phyloP scores from a whole-genome alignment of 192 early-diverging fungal genomes.

The Coemansia asiatica region DNA sequence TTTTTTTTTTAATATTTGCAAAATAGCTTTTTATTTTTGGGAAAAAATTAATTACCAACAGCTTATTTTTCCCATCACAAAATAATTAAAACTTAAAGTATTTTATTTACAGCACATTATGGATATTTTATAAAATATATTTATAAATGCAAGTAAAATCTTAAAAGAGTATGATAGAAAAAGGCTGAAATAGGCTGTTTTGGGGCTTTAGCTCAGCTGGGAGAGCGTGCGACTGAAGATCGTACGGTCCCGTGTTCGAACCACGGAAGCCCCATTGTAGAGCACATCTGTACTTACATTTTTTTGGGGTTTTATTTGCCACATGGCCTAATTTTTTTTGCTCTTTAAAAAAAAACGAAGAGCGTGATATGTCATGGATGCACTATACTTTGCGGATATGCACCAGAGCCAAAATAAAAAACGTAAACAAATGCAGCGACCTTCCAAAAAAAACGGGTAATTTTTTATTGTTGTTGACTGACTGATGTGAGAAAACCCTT shows the following conservation, averaged over 20 bases:
- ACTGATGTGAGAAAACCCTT: background rate
- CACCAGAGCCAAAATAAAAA: conserved; percentile 4
- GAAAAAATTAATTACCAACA: too few species aligned
- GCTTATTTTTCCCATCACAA: too few species aligned
- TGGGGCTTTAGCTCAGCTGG: conserved; percentile 20
- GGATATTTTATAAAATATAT: too few species aligned
- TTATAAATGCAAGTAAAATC: too few species aligned
- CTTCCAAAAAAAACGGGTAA: background rate
- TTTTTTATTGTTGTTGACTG: background rate
- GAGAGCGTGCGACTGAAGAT: conserved; percentile 20
- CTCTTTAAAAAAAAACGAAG: background rate
- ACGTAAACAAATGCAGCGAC: background rate
- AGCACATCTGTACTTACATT: background rate
- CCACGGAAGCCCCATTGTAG: conserved; percentile 14
- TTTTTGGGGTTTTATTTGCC: background rate
- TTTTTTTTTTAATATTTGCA: too few species aligned
- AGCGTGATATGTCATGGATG: background rate
- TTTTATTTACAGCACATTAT: too few species aligned
- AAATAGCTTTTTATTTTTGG: too few species aligned
- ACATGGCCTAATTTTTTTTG: too few species aligned
- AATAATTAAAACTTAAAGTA: too few species aligned
- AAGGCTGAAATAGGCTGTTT: too few species aligned
- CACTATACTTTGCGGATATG: conserved; percentile 5
- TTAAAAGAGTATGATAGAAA: too few species aligned
- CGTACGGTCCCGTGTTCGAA: conserved; percentile 18